A percentile compares a stretch with the other conserved stretches of the same genome.
These are phyloP conservation scores for Colletotrichum sp. DNA, from an alignment of 2,329 filamentous ascomycete genomes.

Conservation along the genomic window DNA sequence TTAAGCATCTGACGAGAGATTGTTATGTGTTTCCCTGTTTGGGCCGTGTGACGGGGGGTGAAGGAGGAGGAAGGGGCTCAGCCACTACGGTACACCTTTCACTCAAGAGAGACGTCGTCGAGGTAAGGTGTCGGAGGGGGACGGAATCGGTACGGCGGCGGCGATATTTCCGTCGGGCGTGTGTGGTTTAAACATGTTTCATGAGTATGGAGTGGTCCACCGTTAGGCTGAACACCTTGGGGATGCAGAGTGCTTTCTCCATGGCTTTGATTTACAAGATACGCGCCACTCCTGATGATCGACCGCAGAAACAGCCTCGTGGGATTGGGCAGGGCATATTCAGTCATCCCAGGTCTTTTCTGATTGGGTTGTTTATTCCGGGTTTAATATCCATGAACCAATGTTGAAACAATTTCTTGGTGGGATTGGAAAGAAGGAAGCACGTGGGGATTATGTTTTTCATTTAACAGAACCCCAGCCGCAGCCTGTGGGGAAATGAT, in stretches of 20 bases:
- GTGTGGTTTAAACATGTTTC: neutral
- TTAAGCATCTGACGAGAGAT: neutral
- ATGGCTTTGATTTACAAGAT: neutral
- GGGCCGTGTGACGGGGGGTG: neutral
- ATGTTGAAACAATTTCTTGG: neutral
- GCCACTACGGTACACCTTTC: neutral
- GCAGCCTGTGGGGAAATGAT: neutral
- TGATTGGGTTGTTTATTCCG: neutral
- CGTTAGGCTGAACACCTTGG: neutral
- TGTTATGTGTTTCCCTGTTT: neutral
- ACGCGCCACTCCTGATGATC: neutral
- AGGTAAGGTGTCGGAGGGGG: neutral
- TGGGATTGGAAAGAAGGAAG: neutral
- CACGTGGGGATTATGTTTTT: neutral
- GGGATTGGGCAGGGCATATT: constrained; percentile 6
- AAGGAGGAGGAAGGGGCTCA: neutral
- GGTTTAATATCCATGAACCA: neutral
- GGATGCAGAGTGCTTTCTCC: neutral
- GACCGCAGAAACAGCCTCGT: constrained; percentile 5
- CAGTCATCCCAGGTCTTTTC: neutral
- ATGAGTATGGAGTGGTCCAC: neutral
- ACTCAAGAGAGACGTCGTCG: neutral
- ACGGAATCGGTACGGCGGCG: neutral
- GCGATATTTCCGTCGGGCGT: neutral
- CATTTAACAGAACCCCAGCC: neutral